These are phyloP conservation scores for Sechiopsis laciniata DNA, from an alignment of 306 rosid genomes.

Conservation along the genomic window DNA sequence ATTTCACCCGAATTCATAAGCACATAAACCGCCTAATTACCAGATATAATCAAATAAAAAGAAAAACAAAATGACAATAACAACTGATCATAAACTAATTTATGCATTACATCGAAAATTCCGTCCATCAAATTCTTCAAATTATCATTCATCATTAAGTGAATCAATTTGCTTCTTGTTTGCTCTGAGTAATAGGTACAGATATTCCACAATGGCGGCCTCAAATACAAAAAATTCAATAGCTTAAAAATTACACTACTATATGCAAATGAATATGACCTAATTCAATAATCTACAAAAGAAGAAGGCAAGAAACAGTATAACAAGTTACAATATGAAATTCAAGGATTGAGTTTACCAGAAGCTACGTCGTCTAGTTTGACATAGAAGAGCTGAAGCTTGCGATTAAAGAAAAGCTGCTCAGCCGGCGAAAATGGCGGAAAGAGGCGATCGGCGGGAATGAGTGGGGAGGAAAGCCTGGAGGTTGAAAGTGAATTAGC, in stretches of 20 bases:
- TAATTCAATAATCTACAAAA: not conserved
- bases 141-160: conserved; percentile 60
- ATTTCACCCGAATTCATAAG: not conserved
- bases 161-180: conserved; percentile 59
- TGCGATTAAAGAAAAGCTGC: conserved; percentile 22
- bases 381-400: conserved; percentile 40
- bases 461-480: too few species aligned
- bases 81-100: conserved; percentile 35
- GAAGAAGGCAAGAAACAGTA: not conserved
- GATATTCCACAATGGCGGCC: conserved; percentile 64
- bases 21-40: not conserved
- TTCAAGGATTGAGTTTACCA: conserved; percentile 33
- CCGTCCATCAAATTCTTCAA: conserved; percentile 52
- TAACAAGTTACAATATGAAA: not conserved
- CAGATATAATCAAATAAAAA: not conserved
- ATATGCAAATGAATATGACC: not conserved
- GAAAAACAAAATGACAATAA: not conserved
- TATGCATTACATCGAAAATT: conserved; percentile 76
- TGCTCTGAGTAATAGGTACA: conserved; percentile 53
- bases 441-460: too few species aligned
- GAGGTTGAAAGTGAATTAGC: too few species aligned
- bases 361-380: not conserved
- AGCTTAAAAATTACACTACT: conserved; percentile 32
- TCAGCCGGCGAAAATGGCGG: conserved; percentile 25
- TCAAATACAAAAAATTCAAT: conserved; percentile 47